These are phyloP conservation scores for Teratosphaeria nubilosa DNA, from an alignment of 2,329 filamentous ascomycete genomes.

Conservation along the genomic window DNA sequence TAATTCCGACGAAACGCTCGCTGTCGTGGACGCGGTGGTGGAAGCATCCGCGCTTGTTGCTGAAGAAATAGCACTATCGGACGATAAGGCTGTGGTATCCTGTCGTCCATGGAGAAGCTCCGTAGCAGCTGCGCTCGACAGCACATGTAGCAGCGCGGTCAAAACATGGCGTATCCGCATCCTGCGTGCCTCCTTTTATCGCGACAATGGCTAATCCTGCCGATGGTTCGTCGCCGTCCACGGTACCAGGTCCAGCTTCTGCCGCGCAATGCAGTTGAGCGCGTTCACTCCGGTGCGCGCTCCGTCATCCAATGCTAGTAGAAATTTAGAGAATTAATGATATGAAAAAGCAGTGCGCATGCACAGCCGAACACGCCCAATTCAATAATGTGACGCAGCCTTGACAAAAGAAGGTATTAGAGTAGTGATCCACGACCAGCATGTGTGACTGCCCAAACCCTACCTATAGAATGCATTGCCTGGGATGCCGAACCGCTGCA, in stretches of 20 bases:
- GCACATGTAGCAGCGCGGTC: background rate
- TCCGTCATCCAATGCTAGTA: background rate
- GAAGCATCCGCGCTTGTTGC: background rate
- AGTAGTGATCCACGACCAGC: background rate
- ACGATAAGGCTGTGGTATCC: background rate
- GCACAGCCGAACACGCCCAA: background rate
- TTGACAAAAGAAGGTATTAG: background rate
- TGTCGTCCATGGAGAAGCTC: background rate
- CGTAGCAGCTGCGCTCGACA: background rate
- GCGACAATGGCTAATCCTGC: background rate
- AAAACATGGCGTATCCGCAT: slow-evolving; percentile 2
- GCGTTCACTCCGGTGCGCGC: background rate
- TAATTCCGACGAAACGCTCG: background rate
- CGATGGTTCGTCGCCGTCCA: background rate
- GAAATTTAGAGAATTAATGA: background rate
- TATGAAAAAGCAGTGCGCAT: background rate
- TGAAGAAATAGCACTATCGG: background rate
- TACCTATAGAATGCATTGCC: background rate
- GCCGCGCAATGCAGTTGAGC: background rate
- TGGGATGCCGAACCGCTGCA: background rate
- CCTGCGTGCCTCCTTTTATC: background rate
- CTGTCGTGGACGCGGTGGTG: background rate
- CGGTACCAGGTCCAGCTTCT: background rate
- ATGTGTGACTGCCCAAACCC: background rate
- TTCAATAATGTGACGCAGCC: background rate